Conservation (phyloP, 352 stramenopile genomes). For the Globisporangium parvum region DNA sequence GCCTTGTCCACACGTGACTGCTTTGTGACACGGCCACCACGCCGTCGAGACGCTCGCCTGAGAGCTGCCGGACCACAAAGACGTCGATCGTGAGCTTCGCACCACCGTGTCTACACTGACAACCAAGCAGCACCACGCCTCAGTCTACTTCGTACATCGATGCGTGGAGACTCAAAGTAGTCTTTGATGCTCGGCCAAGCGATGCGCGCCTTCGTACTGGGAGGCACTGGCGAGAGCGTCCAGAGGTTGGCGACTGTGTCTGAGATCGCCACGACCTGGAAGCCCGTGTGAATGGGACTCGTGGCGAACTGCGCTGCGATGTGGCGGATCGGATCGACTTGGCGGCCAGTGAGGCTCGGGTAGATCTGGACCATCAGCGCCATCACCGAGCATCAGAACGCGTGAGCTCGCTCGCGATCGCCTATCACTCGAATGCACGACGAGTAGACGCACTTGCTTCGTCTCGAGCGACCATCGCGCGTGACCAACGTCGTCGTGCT, state of each 20-base stretch:
- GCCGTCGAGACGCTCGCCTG: neutral
- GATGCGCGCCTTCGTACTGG: slow-evolving; percentile 2
- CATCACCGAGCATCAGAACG: neutral
- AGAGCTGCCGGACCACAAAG: neutral
- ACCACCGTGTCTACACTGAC: too few species aligned
- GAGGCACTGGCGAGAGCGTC: slow-evolving; percentile 8
- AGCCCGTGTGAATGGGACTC: slow-evolving; percentile 4
- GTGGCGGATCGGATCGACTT: slow-evolving; percentile 24
- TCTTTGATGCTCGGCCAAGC: slow-evolving; percentile 38
- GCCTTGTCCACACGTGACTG: too few species aligned
- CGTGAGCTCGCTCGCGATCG: neutral
- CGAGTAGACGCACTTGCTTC: slow-evolving; percentile 4
- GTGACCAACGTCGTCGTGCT: neutral
- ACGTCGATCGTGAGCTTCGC: too few species aligned
- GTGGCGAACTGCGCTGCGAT: slow-evolving; percentile 17
- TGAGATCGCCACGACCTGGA: slow-evolving; percentile 27
- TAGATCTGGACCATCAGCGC: slow-evolving; percentile 25
- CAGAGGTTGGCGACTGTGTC: slow-evolving; percentile 26
- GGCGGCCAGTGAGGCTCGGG: slow-evolving; percentile 19
- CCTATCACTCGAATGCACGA: neutral
- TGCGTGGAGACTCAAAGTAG: slow-evolving; percentile 23
- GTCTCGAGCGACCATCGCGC: slow-evolving; percentile 4
- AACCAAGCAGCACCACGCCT: too few species aligned
- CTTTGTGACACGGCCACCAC: neutral
- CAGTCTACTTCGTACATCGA: slow-evolving; percentile 17